Conservation (phyloP, 2,329 filamentous ascomycete genomes). For the Trichoderma sp. region DNA sequence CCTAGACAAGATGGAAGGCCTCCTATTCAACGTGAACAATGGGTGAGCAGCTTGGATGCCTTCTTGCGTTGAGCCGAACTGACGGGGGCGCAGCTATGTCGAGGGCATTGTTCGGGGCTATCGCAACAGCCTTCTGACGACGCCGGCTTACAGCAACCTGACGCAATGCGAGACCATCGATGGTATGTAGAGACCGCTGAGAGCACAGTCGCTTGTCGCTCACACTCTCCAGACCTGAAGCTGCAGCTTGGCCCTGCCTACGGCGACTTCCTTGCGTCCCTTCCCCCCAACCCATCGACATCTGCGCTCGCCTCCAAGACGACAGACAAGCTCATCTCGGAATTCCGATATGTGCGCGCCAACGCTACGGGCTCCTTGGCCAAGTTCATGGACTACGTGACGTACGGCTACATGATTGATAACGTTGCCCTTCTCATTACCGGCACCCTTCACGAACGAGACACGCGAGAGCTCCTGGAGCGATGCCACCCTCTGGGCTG, state of each 20-base stretch:
- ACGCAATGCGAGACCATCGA: conserved; percentile 98
- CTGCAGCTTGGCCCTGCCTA: conserved; percentile 95
- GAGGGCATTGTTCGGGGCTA: conserved; percentile 98
- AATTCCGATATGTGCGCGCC: conserved; percentile 93
- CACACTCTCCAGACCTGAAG: conserved; percentile 73
- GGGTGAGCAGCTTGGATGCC: conserved; percentile 58
- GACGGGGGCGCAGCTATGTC: conserved; percentile 66
- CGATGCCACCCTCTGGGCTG: conserved; percentile 95
- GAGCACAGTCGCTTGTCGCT: not conserved
- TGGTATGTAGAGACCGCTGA: conserved; percentile 52
- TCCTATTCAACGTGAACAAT: conserved; percentile 92
- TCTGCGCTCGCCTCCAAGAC: conserved; percentile 92
- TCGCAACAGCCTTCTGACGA: conserved; percentile 85
- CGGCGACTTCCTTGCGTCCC: conserved; percentile 89
- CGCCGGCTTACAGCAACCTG: conserved; percentile 89
- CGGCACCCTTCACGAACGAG: conserved; percentile 92
- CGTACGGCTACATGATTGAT: conserved; percentile 99
- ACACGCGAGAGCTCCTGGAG: conserved; percentile 91
- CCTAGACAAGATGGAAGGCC: conserved; percentile 68
- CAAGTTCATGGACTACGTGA: conserved; percentile 96
- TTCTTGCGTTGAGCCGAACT: not conserved
- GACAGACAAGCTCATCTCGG: conserved; percentile 95
- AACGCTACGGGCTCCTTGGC: conserved; percentile 88
- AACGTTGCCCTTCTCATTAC: conserved; percentile 98
- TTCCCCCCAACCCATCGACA: conserved; percentile 95